Base-by-base conservation (phyloP, 2,329 filamentous ascomycete genomes). In the Beauveria sp. region DNA sequence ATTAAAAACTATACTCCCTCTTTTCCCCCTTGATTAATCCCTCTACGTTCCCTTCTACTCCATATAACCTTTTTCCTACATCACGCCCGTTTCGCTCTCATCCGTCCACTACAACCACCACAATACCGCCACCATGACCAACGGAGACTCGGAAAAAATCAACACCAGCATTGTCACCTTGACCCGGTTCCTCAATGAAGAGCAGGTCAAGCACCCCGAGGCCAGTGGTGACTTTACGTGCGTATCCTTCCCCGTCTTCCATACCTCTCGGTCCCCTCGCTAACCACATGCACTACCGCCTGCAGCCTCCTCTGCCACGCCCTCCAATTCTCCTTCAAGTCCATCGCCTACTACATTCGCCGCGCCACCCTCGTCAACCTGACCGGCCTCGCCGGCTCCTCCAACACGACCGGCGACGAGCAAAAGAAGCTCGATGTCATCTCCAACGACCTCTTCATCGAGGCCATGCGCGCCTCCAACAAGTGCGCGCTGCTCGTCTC, bases 391-490 rank as follows among this genome's bases (percentile, higher is more conserved):
- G 95, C 95, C 65, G 95, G 95, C 63, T 95, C 93, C 63, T 91
- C 92, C 67, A 99, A 99, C 79, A 91, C 83, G 59, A 98, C 95
- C 3, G 95, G 95, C 66, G 95, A 99, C 76, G 95, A 98, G 74
- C 95, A 99, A 77, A 99, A 99, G 86, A 99, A 99, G 81, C 90
- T 99, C 65, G 95, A 99, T 74, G 93, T 99, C 63, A 98, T 99
- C 73, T 93, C 93, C 74, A 98, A 99, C 75, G 95, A 99, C 74
- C 83, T 99, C 70, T 99, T 99, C 80, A 90, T 99, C 72, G 88
- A 91, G 64, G 90, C 93, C 65, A 98, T 99, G 95, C 86, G 86
- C 68, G 93, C 91, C 58, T 96, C 90, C 30, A 93, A 91, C 70
- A 93, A 92, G 76, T 95, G 93, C 73, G 87, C 91, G 58, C 80